Percentiles rank a stretch among this genome's conserved stretches.
Evolutionary conservation across 306 rosid genomes (phyloP).

Genomic region (Vigna angularis): DNA sequence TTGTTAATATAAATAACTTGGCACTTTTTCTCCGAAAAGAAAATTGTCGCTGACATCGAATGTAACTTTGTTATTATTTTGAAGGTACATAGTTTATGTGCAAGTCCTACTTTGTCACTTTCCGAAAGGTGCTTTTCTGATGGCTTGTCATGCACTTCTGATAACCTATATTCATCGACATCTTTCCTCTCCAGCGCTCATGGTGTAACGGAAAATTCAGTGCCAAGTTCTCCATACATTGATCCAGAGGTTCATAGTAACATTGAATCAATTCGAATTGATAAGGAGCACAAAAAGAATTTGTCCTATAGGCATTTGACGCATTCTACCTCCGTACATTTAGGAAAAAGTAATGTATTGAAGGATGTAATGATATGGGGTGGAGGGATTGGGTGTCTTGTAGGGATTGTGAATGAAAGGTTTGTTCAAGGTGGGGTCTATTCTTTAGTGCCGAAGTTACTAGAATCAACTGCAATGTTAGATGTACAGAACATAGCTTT

Average conservation of each 20-base stretch:
- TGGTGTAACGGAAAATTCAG: constrained; percentile 51
- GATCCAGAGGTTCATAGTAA: constrained; percentile 54
- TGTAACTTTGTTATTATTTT: constrained; percentile 44
- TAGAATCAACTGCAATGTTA: constrained; percentile 71
- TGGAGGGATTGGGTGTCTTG: constrained; percentile 64
- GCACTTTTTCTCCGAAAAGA: neutral
- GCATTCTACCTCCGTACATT: constrained; percentile 47
- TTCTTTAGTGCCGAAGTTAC: constrained; percentile 74
- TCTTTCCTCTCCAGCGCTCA: constrained; percentile 53
- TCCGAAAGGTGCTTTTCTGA: constrained; percentile 84
- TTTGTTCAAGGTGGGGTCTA: constrained; percentile 45
- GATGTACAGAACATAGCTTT: constrained; percentile 71
- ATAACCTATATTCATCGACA: constrained; percentile 58
- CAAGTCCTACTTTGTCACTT: constrained; percentile 82
- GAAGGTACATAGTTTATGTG: constrained; percentile 76
- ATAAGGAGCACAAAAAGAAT: constrained; percentile 48
- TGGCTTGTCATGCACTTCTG: constrained; percentile 72
- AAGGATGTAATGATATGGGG: constrained; percentile 95
- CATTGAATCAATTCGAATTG: constrained; percentile 42
- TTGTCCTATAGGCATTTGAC: constrained; percentile 46
- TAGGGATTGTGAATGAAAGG: constrained; percentile 55
- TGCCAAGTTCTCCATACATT: constrained; percentile 61
- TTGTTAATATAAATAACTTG: constrained; percentile 25
- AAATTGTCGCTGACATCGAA: constrained; percentile 25
- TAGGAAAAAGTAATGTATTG: constrained; percentile 59